phyloP scores from a whole-genome alignment of 352 stramenopile genomes.

The Pythium plurisporium region DNA sequence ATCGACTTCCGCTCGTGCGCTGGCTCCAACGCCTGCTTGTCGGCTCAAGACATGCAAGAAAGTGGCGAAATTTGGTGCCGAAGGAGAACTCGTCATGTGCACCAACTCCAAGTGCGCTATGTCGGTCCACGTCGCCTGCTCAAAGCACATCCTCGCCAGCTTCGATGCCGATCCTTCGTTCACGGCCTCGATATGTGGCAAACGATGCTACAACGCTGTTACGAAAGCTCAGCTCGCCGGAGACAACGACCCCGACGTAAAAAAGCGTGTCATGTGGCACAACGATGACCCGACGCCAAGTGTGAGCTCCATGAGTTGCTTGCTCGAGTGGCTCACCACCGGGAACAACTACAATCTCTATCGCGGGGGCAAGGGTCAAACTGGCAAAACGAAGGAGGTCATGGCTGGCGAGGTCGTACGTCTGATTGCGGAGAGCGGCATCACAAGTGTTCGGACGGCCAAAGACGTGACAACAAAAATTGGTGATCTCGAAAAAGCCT shows the following conservation, averaged over 20 bases:
- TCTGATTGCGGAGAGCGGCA: slow-evolving; percentile 3
- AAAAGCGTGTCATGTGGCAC: slow-evolving; percentile 3
- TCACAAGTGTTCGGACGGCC: slow-evolving; percentile 9
- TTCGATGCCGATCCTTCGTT: too few relatives aligned
- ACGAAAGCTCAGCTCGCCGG: neutral
- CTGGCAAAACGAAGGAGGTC: slow-evolving; percentile 10
- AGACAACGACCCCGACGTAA: neutral
- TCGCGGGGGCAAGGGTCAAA: slow-evolving; percentile 18
- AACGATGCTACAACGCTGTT: slow-evolving; percentile 1
- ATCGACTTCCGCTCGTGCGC: too few relatives aligned
- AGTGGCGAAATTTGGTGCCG: too few relatives aligned
- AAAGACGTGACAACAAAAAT: slow-evolving; percentile 24
- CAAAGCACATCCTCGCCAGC: too few relatives aligned
- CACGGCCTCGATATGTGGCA: too few relatives aligned
- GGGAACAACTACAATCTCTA: slow-evolving; percentile 21
- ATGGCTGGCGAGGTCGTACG: slow-evolving; percentile 13
- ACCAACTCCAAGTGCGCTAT: too few relatives aligned
- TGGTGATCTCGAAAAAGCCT: slow-evolving; percentile 8
- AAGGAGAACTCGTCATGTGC: too few relatives aligned
- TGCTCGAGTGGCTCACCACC: slow-evolving; percentile 22
- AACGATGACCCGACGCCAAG: neutral
- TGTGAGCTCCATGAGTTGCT: slow-evolving; percentile 20
- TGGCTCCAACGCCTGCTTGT: too few relatives aligned
- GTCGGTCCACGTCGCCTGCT: too few relatives aligned
- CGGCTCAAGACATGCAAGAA: too few relatives aligned